phyloP scores from a whole-genome alignment of 768 basidiomycete species.

The Infundibulicybe gibba region DNA sequence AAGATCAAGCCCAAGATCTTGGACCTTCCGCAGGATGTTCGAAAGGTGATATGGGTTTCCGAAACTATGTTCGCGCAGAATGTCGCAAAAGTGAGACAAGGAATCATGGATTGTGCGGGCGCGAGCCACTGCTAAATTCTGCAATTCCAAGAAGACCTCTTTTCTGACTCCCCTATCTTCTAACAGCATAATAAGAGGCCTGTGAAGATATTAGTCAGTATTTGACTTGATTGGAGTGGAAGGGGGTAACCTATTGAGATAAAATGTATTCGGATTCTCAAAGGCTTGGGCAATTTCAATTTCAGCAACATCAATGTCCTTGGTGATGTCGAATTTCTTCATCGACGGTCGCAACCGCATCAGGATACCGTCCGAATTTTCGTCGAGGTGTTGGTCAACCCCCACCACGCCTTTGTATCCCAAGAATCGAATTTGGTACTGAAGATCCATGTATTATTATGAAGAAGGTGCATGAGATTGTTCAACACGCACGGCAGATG shows the following conservation, averaged over 20 bases:
- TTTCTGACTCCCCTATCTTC: constrained; percentile 68
- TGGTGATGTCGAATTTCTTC: constrained; percentile 61
- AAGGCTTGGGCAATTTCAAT: constrained; percentile 76
- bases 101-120: constrained; percentile 61
- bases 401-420: constrained; percentile 82
- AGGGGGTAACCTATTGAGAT: constrained; percentile 62
- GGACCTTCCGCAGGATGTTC: constrained; percentile 46
- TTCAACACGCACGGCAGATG: constrained; percentile 55
- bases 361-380: constrained; percentile 41
- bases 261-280: constrained; percentile 52
- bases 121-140: constrained; percentile 51
- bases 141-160: constrained; percentile 58
- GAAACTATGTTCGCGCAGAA: constrained; percentile 47
- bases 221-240: not conserved
- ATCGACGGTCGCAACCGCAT: constrained; percentile 74
- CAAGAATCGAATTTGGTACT: constrained; percentile 81
- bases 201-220: constrained; percentile 17
- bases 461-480: not conserved
- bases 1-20: constrained; percentile 45
- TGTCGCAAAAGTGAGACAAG: constrained; percentile 37
- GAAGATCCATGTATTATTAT: not conserved
- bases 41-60: constrained; percentile 46
- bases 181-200: constrained; percentile 72
- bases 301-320: constrained; percentile 30
- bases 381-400: constrained; percentile 54